These are phyloP conservation scores for Nothophoma quercina DNA, from an alignment of 2,329 filamentous ascomycete species.

Conservation along the genomic window DNA sequence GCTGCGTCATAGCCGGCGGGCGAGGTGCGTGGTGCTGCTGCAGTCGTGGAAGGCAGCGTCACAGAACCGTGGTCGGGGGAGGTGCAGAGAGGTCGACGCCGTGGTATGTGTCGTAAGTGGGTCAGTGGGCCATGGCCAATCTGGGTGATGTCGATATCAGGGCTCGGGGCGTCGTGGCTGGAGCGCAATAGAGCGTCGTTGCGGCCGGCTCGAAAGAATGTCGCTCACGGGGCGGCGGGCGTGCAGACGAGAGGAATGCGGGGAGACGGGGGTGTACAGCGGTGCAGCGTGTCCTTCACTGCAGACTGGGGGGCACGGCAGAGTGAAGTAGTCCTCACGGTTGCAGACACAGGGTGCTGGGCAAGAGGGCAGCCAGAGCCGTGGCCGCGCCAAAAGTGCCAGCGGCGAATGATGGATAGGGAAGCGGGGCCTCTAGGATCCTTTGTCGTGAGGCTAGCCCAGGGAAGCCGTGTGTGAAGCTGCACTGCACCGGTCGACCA, in stretches of 20 bases:
- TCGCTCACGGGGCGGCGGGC: slow-evolving; percentile 21
- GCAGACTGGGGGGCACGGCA: slow-evolving; percentile 3
- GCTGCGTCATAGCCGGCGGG: slow-evolving; percentile 49
- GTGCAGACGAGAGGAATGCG: not conserved
- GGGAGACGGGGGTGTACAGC: slow-evolving; percentile 1
- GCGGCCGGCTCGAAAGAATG: slow-evolving; percentile 36
- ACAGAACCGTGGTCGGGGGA: not conserved
- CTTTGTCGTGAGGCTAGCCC: slow-evolving; percentile 6
- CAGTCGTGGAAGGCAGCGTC: slow-evolving; percentile 13
- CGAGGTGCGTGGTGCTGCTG: slow-evolving; percentile 5
- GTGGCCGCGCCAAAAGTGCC: slow-evolving; percentile 21
- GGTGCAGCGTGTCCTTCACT: slow-evolving; percentile 6
- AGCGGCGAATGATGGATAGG: slow-evolving; percentile 34
- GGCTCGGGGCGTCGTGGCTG: slow-evolving; percentile 32
- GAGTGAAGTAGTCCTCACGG: slow-evolving; percentile 6
- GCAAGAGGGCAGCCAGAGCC: slow-evolving; percentile 25
- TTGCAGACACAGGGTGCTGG: slow-evolving; percentile 4
- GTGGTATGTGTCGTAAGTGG: slow-evolving; percentile 28
- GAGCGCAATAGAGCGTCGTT: slow-evolving; percentile 23
- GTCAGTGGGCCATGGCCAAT: slow-evolving; percentile 46
- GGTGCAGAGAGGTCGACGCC: slow-evolving; percentile 15
- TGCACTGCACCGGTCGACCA: not conserved
- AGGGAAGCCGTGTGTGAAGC: slow-evolving; percentile 14
- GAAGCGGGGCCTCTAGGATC: slow-evolving; percentile 24
- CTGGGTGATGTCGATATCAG: slow-evolving; percentile 28